phyloP scores from a whole-genome alignment of 805 yeast species.

The Wickerhamomyces rabaulensis region DNA sequence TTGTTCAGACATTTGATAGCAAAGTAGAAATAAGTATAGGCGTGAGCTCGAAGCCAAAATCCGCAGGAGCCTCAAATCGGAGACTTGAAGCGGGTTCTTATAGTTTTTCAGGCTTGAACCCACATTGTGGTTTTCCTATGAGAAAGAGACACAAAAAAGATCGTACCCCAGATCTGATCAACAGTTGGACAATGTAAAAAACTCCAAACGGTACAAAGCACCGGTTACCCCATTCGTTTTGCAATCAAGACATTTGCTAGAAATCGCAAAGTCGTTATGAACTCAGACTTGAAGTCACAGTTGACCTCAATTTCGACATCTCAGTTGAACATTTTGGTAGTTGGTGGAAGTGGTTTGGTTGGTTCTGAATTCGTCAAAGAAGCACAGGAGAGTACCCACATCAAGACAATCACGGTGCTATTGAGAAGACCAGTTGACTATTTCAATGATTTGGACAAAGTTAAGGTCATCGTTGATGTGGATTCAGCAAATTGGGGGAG shows the following conservation, averaged over 20 bases:
- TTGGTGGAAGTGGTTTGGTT: constrained; percentile 21
- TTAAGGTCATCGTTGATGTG: constrained; percentile 36
- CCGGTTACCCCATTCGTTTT: not conserved
- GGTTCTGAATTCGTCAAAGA: constrained; percentile 15
- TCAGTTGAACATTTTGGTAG: constrained; percentile 7
- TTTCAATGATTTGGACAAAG: constrained; percentile 21
- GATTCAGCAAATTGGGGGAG: constrained; percentile 48
- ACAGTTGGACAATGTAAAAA: too few relatives aligned
- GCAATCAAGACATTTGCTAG: not conserved
- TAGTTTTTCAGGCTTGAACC: not conserved
- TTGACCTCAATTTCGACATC: not conserved
- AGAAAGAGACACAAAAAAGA: not conserved
- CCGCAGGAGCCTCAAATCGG: too few relatives aligned
- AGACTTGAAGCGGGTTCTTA: too few relatives aligned
- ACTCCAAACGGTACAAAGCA: too few relatives aligned
- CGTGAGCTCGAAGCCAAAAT: not conserved
- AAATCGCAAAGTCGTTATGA: not conserved
- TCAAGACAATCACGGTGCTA: constrained; percentile 8
- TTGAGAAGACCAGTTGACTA: constrained; percentile 4
- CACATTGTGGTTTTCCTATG: not conserved
- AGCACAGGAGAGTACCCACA: constrained; percentile 8
- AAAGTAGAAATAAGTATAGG: not conserved
- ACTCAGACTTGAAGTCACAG: not conserved
- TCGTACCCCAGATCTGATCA: not conserved
- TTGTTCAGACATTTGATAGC: not conserved